Evolutionary conservation across 768 basidiomycete genomes (phyloP).

Genomic region (Suillus cothurnatus): DNA sequence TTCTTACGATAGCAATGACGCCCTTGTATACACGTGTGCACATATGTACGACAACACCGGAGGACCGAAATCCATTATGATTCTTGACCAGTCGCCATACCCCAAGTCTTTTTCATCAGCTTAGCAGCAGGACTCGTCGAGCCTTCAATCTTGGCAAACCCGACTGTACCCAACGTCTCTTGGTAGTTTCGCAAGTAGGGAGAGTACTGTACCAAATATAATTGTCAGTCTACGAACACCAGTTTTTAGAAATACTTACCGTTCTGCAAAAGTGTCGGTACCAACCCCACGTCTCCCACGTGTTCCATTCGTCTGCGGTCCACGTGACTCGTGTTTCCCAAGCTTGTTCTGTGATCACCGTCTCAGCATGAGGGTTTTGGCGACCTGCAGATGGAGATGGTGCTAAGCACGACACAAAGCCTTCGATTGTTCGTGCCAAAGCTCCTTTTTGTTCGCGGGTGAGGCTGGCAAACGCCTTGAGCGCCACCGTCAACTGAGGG

Average conservation of each 20-base stretch:
- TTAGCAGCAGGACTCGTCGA: slow-evolving; percentile 56
- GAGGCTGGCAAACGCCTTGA: slow-evolving; percentile 75
- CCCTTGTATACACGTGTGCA: not conserved
- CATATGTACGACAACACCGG: slow-evolving; percentile 2
- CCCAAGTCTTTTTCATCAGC: slow-evolving; percentile 70
- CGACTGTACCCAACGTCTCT: slow-evolving; percentile 68
- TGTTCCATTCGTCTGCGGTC: slow-evolving; percentile 75
- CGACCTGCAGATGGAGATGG: slow-evolving; percentile 42
- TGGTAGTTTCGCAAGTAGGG: slow-evolving; percentile 77
- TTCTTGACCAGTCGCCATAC: slow-evolving; percentile 66
- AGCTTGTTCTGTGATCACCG: slow-evolving; percentile 62
- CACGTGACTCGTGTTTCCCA: slow-evolving; percentile 75
- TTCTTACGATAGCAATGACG: not conserved
- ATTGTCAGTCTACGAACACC: slow-evolving; percentile 7
- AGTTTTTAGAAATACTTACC: slow-evolving; percentile 46
- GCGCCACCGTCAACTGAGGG: slow-evolving; percentile 66
- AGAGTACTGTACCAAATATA: slow-evolving; percentile 56
- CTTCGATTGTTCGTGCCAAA: slow-evolving; percentile 70
- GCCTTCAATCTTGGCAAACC: slow-evolving; percentile 65
- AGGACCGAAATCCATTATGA: slow-evolving; percentile 19
- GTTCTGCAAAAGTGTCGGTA: slow-evolving; percentile 84
- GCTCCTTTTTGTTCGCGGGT: slow-evolving; percentile 77
- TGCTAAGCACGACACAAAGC: slow-evolving; percentile 70
- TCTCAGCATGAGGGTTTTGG: slow-evolving; percentile 53
- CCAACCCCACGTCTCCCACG: slow-evolving; percentile 92